Evolutionary conservation across 371 early-diverging fungal species (phyloP), one percentile per base, ranked within the genome.

Genomic region (Chytridium lagenaria): DNA sequence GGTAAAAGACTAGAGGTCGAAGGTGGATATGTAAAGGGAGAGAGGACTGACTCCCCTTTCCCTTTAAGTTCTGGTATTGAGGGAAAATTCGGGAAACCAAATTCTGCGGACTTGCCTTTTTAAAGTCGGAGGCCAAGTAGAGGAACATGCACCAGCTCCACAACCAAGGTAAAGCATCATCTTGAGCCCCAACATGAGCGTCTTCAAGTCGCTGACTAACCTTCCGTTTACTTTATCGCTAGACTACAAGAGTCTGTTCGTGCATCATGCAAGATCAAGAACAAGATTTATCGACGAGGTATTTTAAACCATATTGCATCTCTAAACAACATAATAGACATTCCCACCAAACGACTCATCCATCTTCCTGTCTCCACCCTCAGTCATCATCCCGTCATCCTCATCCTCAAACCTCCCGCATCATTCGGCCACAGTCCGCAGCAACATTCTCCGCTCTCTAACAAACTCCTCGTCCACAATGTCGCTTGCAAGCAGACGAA

Each of bases 271-370:
- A 12, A 31, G 70, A 3, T 36, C 51, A 19, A 50, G 75, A 26
- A 65, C 50, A 67, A 63, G 65, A 30, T 75, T 75, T 44, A 30
- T 67, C 22, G 75, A 75, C 59, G 59, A 70, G 10, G 75, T 75
- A 36, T 7, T 64, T 34, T 50, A 2, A 10, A 55, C 26, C 40
- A 5, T 28, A 2, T 15, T 44, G 12, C 12, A 7, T 26, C 7
- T 52, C 55, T 5, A 52, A n/a, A 26, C 50, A 52, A 33, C 23
- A 16, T 19, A 31, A 12, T 50, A 77, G 77, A 59, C 64, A 1
- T 77, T 77, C 50, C 77, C 70, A 0, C 77, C 77, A 0, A 69
- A 59, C 51, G 77, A 77, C 57, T 30, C 44, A 2, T 72, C 73
- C 16, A 72, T 77, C 34, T 72, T 59, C 57, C 69, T 67, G 37